Evolutionary conservation across 164 flowering plant species (phyloP).

Genomic region (Echeveria elegans): DNA sequence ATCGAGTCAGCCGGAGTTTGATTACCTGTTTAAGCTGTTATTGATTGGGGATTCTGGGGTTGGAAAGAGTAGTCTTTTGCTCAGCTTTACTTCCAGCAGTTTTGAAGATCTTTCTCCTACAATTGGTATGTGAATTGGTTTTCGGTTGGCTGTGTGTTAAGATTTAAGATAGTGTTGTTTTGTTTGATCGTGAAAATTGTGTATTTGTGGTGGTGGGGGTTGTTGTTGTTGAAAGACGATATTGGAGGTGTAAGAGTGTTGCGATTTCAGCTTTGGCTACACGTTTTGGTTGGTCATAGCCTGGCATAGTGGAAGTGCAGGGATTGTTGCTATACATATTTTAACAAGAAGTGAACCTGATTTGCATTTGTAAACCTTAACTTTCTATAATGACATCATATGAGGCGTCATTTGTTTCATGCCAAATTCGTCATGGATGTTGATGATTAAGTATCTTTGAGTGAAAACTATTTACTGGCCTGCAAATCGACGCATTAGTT

Average conservation of each 20-base stretch:
- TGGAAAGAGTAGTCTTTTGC: conserved; percentile 61
- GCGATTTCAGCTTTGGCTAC: not conserved
- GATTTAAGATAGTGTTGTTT: no score
- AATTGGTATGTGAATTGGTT: conserved; percentile 30
- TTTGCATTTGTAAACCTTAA: not conserved
- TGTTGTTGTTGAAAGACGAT: not conserved
- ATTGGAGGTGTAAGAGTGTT: not conserved
- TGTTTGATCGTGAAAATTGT: no score
- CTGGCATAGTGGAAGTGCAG: not conserved
- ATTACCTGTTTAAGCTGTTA: conserved; percentile 65
- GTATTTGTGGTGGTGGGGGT: not conserved
- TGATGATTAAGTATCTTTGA: no score
- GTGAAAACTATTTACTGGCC: not conserved
- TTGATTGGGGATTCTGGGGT: conserved; percentile 80
- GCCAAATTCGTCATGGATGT: no score
- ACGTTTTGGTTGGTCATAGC: not conserved
- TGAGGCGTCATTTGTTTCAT: no score
- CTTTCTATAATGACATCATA: no score
- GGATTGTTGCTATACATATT: not conserved
- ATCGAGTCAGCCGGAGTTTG: conserved; percentile 41
- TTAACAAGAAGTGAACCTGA: not conserved
- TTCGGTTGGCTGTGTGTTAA: no score
- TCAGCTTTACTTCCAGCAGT: conserved; percentile 59
- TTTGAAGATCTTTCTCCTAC: conserved; percentile 80
- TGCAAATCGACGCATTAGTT: not conserved